These are phyloP conservation scores for Pholiota adiposa DNA, from an alignment of 1,284 basidiomycete species.

Conservation along the genomic window DNA sequence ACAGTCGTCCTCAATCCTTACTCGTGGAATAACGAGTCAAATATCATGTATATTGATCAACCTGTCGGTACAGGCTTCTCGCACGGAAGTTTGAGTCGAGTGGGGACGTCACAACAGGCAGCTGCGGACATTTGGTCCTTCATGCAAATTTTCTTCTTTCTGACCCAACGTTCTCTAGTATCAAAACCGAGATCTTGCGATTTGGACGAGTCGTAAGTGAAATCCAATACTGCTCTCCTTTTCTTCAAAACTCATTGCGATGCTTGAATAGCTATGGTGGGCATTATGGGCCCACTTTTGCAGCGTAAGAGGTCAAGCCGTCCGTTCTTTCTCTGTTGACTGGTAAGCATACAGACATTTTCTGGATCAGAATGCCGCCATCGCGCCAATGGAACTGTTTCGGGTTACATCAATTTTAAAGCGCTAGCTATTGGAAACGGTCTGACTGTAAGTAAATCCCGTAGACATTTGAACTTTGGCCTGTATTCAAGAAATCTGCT, in stretches of 20 bases:
- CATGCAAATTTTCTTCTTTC: conserved; percentile 55
- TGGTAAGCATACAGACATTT: too few relatives aligned
- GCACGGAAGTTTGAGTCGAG: conserved; percentile 45
- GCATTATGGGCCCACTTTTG: conserved; percentile 68
- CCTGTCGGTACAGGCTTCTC: conserved; percentile 68
- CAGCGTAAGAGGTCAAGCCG: conserved; percentile 46
- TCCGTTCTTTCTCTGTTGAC: too few relatives aligned
- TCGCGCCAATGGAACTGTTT: conserved; percentile 47
- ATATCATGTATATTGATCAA: conserved; percentile 48
- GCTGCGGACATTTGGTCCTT: conserved; percentile 64
- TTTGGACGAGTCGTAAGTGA: conserved; percentile 61
- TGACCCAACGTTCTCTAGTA: conserved; percentile 58
- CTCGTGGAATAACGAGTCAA: conserved; percentile 68
- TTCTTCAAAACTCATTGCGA: background rate
- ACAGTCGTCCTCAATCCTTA: conserved; percentile 57
- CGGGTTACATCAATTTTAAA: conserved; percentile 60
- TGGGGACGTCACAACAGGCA: conserved; percentile 55
- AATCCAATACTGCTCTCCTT: background rate
- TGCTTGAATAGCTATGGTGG: conserved; percentile 17
- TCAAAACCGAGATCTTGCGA: conserved; percentile 51
- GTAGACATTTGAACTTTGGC: background rate
- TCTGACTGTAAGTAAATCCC: conserved; percentile 34
- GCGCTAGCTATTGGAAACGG: conserved; percentile 64
- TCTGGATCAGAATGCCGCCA: conserved; percentile 59
- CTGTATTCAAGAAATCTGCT: background rate